A percentile compares a stretch with the other conserved stretches of the same genome.
Conservation (phyloP, 805 yeast genomes). For the Saccharomyces eubayanus region DNA sequence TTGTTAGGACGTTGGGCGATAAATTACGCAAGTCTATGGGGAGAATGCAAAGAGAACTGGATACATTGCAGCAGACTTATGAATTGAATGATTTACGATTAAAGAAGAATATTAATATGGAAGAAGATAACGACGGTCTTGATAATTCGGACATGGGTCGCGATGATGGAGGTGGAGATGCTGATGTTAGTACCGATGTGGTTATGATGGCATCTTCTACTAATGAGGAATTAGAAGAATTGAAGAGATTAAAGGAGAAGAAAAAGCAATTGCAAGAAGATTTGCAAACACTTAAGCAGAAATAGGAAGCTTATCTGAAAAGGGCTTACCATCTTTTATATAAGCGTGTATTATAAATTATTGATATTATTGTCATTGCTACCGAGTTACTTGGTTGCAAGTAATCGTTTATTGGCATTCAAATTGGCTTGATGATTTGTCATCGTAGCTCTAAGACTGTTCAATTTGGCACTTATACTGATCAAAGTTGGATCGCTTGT, state of each 20-base stretch:
- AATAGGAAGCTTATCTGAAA: background rate
- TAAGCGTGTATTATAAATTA: background rate
- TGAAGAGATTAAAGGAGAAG: slow-evolving; percentile 19
- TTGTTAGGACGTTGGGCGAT: slow-evolving; percentile 20
- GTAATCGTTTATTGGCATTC: background rate
- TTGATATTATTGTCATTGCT: background rate
- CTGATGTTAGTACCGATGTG: slow-evolving; percentile 16
- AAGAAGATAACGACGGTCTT: slow-evolving; percentile 1
- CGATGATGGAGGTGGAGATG: slow-evolving; percentile 6
- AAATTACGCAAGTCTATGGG: slow-evolving; percentile 22
- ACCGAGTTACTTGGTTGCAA: background rate
- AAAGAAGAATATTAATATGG: slow-evolving; percentile 10
- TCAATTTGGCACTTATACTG: slow-evolving; percentile 55
- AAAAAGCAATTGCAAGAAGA: slow-evolving; percentile 15
- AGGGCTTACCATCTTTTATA: background rate
- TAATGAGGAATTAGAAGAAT: slow-evolving; percentile 24
- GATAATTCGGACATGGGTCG: slow-evolving; percentile 1
- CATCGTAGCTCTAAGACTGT: slow-evolving; percentile 10
- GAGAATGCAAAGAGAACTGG: slow-evolving; percentile 23
- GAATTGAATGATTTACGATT: slow-evolving; percentile 24
- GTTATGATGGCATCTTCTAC: slow-evolving; percentile 29
- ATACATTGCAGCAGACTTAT: slow-evolving; percentile 23
- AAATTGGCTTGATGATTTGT: background rate
- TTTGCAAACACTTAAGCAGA: slow-evolving; percentile 2
- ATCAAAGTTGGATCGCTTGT: slow-evolving; percentile 62